A percentile compares a stretch with the other conserved stretches of the same genome.
Conservation (phyloP, 768 basidiomycete genomes). For the Agaricus sinodeliciosus region DNA sequence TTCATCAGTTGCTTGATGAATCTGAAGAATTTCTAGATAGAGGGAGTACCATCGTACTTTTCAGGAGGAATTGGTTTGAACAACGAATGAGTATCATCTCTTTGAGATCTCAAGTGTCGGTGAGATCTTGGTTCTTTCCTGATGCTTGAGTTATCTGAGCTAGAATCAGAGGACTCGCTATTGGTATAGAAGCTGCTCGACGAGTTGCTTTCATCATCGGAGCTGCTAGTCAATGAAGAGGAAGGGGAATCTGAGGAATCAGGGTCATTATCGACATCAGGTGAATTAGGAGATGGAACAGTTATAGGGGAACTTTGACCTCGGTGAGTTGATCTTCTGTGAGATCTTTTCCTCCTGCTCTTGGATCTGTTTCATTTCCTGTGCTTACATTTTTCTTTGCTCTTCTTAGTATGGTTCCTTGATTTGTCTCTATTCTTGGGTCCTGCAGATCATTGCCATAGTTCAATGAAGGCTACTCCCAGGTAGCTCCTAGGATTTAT, state of each 20-base stretch:
- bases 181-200: no score
- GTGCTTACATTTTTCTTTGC: not conserved
- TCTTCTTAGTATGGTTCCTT: not conserved
- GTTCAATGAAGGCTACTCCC: not conserved
- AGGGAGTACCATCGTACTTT: constrained; percentile 20
- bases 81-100: not conserved
- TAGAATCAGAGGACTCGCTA: no score
- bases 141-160: not conserved
- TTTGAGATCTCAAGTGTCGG: not conserved
- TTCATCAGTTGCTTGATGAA: constrained; percentile 20
- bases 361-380: no score
- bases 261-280: no score
- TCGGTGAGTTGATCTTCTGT: no score
- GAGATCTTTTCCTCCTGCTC: no score
- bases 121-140: not conserved
- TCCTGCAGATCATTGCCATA: not conserved
- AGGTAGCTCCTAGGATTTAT: not conserved
- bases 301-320: no score
- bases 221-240: no score
- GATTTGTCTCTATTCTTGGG: no score
- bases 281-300: no score
- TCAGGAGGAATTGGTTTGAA: constrained; percentile 20
- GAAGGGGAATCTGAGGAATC: no score
- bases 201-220: no score
- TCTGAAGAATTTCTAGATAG: constrained; percentile 16